phyloP scores from a whole-genome alignment of 164 flowering plant species.

The Chimonanthus salicifolius region DNA sequence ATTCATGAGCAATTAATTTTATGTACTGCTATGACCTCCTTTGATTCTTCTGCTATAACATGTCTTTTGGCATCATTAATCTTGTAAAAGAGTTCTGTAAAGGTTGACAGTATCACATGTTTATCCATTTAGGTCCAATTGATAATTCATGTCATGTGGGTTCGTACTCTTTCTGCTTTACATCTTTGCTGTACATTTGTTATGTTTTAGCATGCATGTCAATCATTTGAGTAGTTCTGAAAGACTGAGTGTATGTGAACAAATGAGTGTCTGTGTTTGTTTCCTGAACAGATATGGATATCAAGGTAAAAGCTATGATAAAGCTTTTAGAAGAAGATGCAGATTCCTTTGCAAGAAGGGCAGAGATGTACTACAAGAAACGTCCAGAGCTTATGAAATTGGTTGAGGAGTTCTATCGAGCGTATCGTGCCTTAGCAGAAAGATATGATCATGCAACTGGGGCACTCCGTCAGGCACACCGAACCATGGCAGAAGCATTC shows the following conservation, averaged over 20 bases:
- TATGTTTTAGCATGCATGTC: no score
- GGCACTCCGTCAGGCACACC: conserved; percentile 5
- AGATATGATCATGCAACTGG: conserved; percentile 11
- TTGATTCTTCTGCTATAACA: no score
- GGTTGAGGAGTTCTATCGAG: conserved; percentile 13
- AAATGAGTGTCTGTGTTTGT: background rate
- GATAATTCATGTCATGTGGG: no score
- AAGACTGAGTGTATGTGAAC: background rate
- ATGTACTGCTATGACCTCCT: no score
- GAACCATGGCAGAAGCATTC: conserved; percentile 68
- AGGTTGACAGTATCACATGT: no score
- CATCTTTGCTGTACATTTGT: no score
- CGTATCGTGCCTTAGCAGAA: conserved; percentile 14
- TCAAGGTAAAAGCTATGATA: conserved; percentile 14
- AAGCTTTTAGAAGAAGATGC: conserved; percentile 20
- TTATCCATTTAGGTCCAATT: no score
- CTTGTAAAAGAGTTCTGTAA: no score
- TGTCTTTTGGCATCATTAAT: no score
- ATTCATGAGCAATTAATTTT: no score
- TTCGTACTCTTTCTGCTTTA: no score
- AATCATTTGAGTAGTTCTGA: no score
- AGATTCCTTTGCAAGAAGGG: conserved; percentile 22
- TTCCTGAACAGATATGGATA: conserved; percentile 14
- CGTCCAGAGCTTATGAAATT: conserved; percentile 14
- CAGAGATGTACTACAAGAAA: conserved; percentile 19